Base-by-base conservation (phyloP, 305 asterid species). In the Fraxinus albicans region DNA sequence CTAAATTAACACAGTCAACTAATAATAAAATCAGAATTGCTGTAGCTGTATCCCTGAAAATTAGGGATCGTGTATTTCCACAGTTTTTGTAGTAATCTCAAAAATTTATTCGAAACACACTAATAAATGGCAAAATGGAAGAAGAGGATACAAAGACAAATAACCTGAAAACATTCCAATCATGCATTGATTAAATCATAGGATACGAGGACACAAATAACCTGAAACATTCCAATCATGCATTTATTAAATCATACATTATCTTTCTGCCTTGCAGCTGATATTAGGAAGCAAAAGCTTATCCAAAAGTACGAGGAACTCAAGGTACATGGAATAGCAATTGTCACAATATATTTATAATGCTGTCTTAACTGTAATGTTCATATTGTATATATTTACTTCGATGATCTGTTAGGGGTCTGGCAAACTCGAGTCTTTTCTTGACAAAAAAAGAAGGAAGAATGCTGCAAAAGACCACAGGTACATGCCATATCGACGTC, bases 401-500 rank as follows among this genome's bases (percentile, higher is more conserved):
- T 3, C 76, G 78, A 36, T 84, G 83, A 40, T 76, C 73, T 75
- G 79, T 81, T 89, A 95, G 97, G 95, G 84, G 25, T 83, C 94
- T 69, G 98, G 98, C 44, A 95, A 95, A 90, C 90, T 95, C 1
- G 97, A 95, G 82, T 78, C 98, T 1, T 97, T 87, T 81, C 91
- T 95, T 0, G 97, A 95, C 92, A 97, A 92, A 83, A 94, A 84
- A 93, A 90, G 98, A 65, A 90, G 86, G 91, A 97, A 89, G 85
- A 97, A 96, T 81, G 97, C 98, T 77, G 85, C 97, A 2, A 95
- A 97, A 90, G 98, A 97, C 86, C 98, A 92, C 86, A 87, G 95
- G 80, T 95, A 79, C 81, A 85, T 96, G 84, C 99, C 98, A 27
- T 96, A 96, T 89, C 93, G 97, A 70, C 96, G 94, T 83, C 86